Base-by-base conservation (phyloP, 495 filamentous ascomycete species). In the Penicillium chermesinum region DNA sequence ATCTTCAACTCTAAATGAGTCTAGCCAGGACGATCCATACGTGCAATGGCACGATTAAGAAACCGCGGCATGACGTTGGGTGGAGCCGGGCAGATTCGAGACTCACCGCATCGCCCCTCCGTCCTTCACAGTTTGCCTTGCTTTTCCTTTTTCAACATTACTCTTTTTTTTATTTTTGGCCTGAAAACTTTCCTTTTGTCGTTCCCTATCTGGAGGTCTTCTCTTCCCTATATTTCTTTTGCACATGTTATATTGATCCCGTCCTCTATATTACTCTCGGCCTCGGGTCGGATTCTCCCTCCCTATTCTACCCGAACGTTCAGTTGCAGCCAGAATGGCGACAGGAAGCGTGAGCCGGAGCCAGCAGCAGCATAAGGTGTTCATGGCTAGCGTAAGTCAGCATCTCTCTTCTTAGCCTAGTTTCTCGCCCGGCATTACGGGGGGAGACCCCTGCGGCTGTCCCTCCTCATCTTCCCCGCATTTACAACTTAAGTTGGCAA, bases 361-460 rank as follows among this genome's bases (percentile, higher is more conserved):
- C 20, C 54, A 58, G 41, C 45, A 52, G 40, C 57, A 61, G 41
- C 57, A 63, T 44, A 63, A 63, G 41, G 51, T 58, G 16, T 63
- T 61, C 33, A 41, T 63, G 43, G 60, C 60, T 38, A 63, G 60
- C 50, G 60, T 63, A 33, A 63, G 60, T 63, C n/a, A 9, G 20
- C n/a, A 22, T 15, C 42, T 25, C 36, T 40, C 19, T 15, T 27
- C 39, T 1, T 15, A 25, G 15, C 18, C 41, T 40, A 18, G 5
- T 19, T 19, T 22, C 38, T 35, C 38, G 22, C 17, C 13, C 15
- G 14, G 25, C 10, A 20, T 33, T 7, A 46, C 35, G 32, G 44
- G 32, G 44, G 45, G 45, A 36, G 14, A 35, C 27, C 18, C 40
- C 48, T 50, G 10, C 35, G 37, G 15, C 20, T 44, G 25, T 13